Base-by-base conservation (phyloP, 169 alveolate species). In the Plasmodium inui region DNA sequence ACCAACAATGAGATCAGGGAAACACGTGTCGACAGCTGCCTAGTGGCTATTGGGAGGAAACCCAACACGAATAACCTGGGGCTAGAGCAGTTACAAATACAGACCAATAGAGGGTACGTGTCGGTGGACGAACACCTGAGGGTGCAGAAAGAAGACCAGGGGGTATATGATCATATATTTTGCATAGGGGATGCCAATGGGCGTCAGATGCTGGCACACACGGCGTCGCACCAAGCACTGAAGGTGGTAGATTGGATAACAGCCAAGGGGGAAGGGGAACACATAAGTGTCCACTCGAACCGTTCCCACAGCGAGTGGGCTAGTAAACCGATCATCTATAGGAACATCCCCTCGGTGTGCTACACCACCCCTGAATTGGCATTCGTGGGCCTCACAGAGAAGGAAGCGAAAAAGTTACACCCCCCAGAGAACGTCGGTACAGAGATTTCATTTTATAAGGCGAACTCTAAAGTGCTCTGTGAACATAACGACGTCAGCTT, bases 171-270 rank as follows among this genome's bases (percentile, higher is more conserved):
- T 2, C 84, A 92, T 6, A 90, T 95, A 67, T 95, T 93, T 89
- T 95, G 97, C 81, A 92, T 95, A 12, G 97, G 97, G 0, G 97
- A 95, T 81, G 96, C 97, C 55, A 95, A 95, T 32, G 97, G 97
- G 1, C 44, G 44, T 32, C 92, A 93, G 93, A 93, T 92, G 96
- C 57, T 95, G 41, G 97, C 97, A 8, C 97, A 95, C 71, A 95
- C 96, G 41, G 97, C 97, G 7, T 91, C 97, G 0, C 95, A 95
- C 39, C 97, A 95, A 72, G 95, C 93, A 7, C 26, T 78, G 82
- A 99, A 98, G 37, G 99, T 98, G 22, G 98, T 98, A 50, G 99
- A 99, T 88, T 84, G 93, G 83, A 97, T 98, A 46, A 95, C 97
- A 32, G 98, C 98, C n/a, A 95, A 97, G 92, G 98, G 97, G 53